phyloP scores from a whole-genome alignment of 495 filamentous ascomycete genomes.

The Xylaria bambusicola region DNA sequence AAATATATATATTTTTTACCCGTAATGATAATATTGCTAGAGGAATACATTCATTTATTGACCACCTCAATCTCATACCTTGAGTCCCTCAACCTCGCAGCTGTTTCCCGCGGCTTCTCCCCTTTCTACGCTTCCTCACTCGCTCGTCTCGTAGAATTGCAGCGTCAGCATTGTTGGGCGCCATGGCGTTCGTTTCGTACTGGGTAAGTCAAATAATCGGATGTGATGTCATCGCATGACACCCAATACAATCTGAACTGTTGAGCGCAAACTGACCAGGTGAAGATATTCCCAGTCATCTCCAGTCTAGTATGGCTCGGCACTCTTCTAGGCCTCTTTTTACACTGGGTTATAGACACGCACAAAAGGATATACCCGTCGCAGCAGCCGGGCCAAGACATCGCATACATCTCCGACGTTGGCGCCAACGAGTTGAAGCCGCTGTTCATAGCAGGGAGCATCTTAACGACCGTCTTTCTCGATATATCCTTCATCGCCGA shows the following conservation, averaged over 20 bases:
- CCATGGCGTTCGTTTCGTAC: conserved; percentile 65
- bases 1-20: too few relatives aligned
- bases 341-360: conserved; percentile 63
- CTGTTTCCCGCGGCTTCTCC: not conserved
- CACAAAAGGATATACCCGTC: conserved; percentile 63
- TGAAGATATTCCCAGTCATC: conserved; percentile 78
- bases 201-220: conserved; percentile 44
- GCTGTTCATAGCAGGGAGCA: conserved; percentile 80
- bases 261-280: conserved; percentile 26
- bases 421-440: conserved; percentile 72
- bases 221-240: too few relatives aligned
- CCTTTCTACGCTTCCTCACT: not conserved
- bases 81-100: too few relatives aligned
- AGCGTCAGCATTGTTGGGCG: conserved; percentile 36
- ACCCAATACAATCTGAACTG: too few relatives aligned
- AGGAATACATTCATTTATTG: too few relatives aligned
- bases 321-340: conserved; percentile 52
- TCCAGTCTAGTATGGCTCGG: conserved; percentile 80
- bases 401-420: conserved; percentile 88
- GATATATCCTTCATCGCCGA: conserved; percentile 80
- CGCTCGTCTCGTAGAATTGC: not conserved
- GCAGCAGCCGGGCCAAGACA: conserved; percentile 64
- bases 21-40: too few relatives aligned
- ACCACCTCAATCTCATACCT: too few relatives aligned
- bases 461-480: conserved; percentile 78